These are phyloP conservation scores for Lithocarpus polystachyus DNA, from an alignment of 306 rosid species.

Conservation along the genomic window DNA sequence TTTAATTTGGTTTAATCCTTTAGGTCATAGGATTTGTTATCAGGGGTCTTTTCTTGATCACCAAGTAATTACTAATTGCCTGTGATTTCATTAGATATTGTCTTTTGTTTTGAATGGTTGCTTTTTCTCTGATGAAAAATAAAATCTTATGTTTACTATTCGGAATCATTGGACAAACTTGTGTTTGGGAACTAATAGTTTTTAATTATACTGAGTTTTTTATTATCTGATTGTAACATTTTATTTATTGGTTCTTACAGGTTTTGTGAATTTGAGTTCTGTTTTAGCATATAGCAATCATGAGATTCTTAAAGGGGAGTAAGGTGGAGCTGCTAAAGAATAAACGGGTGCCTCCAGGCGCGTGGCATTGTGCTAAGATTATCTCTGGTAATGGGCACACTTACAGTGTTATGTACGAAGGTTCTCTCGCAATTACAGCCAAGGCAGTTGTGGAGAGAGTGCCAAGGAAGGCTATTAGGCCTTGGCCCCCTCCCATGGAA, in stretches of 20 bases:
- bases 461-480: slow-evolving; percentile 62
- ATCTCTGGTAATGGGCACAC: slow-evolving; percentile 62
- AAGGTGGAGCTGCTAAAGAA: slow-evolving; percentile 68
- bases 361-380: slow-evolving; percentile 68
- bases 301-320: slow-evolving; percentile 64
- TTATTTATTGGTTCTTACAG: slow-evolving; percentile 29
- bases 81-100: no score
- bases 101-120: no score
- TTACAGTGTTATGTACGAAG: slow-evolving; percentile 46
- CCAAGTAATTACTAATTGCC: no score
- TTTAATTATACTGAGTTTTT: background rate
- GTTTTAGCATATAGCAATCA: slow-evolving; percentile 16
- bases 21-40: no score
- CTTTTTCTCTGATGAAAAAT: background rate
- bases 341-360: slow-evolving; percentile 36
- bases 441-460: slow-evolving; percentile 47
- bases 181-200: no score
- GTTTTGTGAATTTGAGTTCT: slow-evolving; percentile 4
- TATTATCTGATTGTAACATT: background rate
- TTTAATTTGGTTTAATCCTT: no score
- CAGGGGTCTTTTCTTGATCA: no score
- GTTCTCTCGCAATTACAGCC: slow-evolving; percentile 10
- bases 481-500: slow-evolving; percentile 48
- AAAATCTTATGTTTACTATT: no score
- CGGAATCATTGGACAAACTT: background rate